phyloP scores from a whole-genome alignment of 2,329 filamentous ascomycete genomes.

The Trichoderma aggressivum region DNA sequence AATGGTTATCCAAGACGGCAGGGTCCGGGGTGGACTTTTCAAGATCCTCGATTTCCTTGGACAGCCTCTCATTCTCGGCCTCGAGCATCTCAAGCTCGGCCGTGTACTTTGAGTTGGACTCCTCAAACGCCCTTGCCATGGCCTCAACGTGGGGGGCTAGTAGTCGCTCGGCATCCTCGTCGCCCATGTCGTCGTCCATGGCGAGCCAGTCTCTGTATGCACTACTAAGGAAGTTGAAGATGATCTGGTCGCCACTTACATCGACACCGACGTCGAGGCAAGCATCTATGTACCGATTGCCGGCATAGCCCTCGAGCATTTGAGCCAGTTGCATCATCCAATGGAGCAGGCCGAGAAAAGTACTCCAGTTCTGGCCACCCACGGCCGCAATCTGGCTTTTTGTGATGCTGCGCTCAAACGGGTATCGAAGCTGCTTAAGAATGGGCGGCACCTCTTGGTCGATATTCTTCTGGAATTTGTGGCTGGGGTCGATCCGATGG shows the following conservation, averaged over 20 bases:
- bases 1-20: slow-evolving; percentile 79
- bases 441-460: slow-evolving; percentile 92
- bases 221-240: slow-evolving; percentile 85
- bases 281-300: slow-evolving; percentile 81
- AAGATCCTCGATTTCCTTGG: slow-evolving; percentile 83
- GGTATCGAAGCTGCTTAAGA: slow-evolving; percentile 89
- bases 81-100: slow-evolving; percentile 83
- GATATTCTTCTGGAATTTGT: slow-evolving; percentile 90
- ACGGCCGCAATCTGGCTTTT: slow-evolving; percentile 95
- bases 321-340: slow-evolving; percentile 99
- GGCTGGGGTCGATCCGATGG: slow-evolving; percentile 88
- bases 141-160: slow-evolving; percentile 79
- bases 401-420: slow-evolving; percentile 91
- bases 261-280: slow-evolving; percentile 86
- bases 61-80: slow-evolving; percentile 74
- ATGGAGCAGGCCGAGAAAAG: slow-evolving; percentile 87
- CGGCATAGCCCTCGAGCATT: slow-evolving; percentile 82
- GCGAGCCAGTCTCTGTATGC: slow-evolving; percentile 93
- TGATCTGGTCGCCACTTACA: slow-evolving; percentile 84
- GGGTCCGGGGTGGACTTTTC: slow-evolving; percentile 84
- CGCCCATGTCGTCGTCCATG: slow-evolving; percentile 83
- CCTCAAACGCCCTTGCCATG: slow-evolving; percentile 87
- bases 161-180: slow-evolving; percentile 76
- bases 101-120: slow-evolving; percentile 77
- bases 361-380: slow-evolving; percentile 94